Base-by-base conservation (phyloP, 441 rosid species). In the Codiaeum variegatum region DNA sequence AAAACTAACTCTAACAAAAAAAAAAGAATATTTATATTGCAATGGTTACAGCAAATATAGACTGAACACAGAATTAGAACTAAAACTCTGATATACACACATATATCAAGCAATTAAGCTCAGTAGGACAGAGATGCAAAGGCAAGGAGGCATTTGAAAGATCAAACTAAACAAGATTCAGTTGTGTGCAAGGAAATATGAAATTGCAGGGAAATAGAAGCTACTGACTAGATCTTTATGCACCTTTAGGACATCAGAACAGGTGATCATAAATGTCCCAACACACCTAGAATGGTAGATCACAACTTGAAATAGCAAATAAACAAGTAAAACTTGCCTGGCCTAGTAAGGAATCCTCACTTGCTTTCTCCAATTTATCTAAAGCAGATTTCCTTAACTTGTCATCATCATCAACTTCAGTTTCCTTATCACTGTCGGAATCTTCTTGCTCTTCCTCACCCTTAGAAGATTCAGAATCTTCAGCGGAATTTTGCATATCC, bases 321-420 rank as follows among this genome's bases (percentile, higher is more conserved):
- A 12, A 19, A 55, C 59, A 72, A 11, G 40, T 24, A 32, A 73
- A 15, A 85, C 89, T 81, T 87, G 88, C 98, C 99, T 91, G 96
- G 70, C 99, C 91, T 73, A 95, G 88, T 31, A 91, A 66, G 13
- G 96, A 78, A 75, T 93, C 97, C 70, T 87, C 90, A 80, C 99
- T 86, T 16, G 96, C 97, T 51, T 85, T 88, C 84, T 89, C 97
- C 84, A 95, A 78, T 73, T 87, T 93, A 56, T 80, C 86, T 64
- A 95, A 75, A 73, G 98, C 89, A 78, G 88, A 85, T 79, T 87
- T 93, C 78, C 90, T 82, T 49, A 83, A 76, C 77, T 81, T 80
- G 8, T 82, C 8, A 55, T 29, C 24, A 26, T 87, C 92, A 47
- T 49, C 68, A n/a, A n/a, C n/a, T 26, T 75, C 71, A 66, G 82